A percentile compares a stretch with the other conserved stretches of the same genome.
These are phyloP conservation scores for Solanum lignicaule DNA, from an alignment of 257 asterid species.

Conservation along the genomic window DNA sequence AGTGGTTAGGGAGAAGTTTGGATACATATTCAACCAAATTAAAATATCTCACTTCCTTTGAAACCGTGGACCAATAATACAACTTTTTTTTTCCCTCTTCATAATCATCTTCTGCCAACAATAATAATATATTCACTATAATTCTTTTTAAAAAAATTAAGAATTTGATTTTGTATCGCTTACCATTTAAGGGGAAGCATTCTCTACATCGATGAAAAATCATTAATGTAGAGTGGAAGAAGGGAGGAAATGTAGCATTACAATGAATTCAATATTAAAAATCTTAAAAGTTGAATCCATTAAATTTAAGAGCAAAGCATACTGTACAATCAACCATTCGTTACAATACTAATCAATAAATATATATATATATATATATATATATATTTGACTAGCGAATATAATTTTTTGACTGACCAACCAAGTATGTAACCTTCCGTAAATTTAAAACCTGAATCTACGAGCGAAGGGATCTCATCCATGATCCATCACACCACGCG, in stretches of 20 bases:
- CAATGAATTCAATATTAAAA: neutral
- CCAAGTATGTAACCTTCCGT: neutral
- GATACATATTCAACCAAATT: neutral
- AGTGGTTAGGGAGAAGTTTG: neutral
- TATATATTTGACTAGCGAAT: neutral
- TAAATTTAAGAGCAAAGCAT: neutral
- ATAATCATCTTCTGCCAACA: neutral
- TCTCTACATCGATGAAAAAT: neutral
- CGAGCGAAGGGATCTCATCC: neutral
- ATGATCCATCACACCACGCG: neutral
- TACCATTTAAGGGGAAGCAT: neutral
- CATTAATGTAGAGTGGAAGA: neutral
- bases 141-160: rapidly evolving
- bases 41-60: neutral
- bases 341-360: neutral
- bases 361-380: neutral
- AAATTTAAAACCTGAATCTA: neutral
- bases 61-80: neutral
- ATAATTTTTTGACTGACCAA: neutral
- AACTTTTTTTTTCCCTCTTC: neutral
- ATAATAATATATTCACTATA: neutral
- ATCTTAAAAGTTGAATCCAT: neutral
- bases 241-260: neutral
- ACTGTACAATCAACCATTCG: neutral
- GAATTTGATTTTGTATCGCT: neutral